phyloP scores from a whole-genome alignment of 106 monocot genomes.

The Dactylorhiza incarnata region DNA sequence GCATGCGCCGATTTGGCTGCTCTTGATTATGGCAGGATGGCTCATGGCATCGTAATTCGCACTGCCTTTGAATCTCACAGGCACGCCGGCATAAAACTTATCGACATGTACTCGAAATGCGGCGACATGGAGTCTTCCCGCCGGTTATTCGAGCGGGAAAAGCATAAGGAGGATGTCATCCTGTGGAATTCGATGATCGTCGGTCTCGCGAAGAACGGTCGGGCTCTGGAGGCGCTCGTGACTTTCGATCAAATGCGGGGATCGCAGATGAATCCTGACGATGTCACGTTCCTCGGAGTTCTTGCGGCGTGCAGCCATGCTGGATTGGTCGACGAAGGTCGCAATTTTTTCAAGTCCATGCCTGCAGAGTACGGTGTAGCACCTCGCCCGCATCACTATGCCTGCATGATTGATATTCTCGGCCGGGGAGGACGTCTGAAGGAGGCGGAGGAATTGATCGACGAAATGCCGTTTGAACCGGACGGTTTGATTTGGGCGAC shows the following conservation, averaged over 20 bases:
- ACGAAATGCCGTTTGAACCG: slow-evolving; percentile 34
- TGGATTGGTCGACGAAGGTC: slow-evolving; percentile 38
- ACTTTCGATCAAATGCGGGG: slow-evolving; percentile 41
- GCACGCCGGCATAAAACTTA: slow-evolving; percentile 32
- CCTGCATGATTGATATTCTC: slow-evolving; percentile 67
- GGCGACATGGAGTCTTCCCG: slow-evolving; percentile 38
- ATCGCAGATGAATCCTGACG: slow-evolving; percentile 34
- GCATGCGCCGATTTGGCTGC: slow-evolving; percentile 59
- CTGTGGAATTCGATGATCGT: slow-evolving; percentile 66
- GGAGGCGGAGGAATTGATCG: slow-evolving; percentile 55
- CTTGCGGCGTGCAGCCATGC: slow-evolving; percentile 74
- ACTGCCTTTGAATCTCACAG: slow-evolving; percentile 35
- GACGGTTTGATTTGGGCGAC: slow-evolving; percentile 65
- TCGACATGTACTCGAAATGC: slow-evolving; percentile 83
- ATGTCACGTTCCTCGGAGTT: slow-evolving; percentile 51
- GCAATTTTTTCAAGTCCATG: slow-evolving; percentile 42
- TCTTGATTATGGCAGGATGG: slow-evolving; percentile 28
- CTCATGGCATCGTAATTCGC: slow-evolving; percentile 37
- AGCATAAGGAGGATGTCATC: slow-evolving; percentile 29
- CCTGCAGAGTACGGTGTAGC: slow-evolving; percentile 22
- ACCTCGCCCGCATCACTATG: slow-evolving; percentile 60
- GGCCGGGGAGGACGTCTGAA: slow-evolving; percentile 48
- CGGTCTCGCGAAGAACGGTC: slow-evolving; percentile 64
- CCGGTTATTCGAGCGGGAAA: slow-evolving; percentile 35
- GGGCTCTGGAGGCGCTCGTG: slow-evolving; percentile 38